phyloP scores from a whole-genome alignment of 2,329 filamentous ascomycete genomes.

The Verticillium klebahnii region DNA sequence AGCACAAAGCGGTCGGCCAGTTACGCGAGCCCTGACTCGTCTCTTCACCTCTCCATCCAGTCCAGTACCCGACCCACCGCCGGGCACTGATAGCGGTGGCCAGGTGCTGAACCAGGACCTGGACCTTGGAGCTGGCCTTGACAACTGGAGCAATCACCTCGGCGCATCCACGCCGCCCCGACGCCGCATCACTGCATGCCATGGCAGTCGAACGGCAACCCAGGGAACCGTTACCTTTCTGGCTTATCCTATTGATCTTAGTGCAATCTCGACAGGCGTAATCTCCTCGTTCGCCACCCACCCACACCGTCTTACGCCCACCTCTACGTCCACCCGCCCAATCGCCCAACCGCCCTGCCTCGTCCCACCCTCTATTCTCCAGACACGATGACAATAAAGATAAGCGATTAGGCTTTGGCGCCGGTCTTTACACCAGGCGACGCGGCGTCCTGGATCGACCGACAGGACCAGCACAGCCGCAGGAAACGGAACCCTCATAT shows the following conservation, averaged over 20 bases:
- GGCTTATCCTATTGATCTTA: neutral
- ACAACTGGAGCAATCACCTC: neutral
- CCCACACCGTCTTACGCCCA: neutral
- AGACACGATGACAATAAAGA: neutral
- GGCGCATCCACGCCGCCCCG: neutral
- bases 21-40: neutral
- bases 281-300: neutral
- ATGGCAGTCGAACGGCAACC: no score
- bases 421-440: neutral
- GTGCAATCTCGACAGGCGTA: neutral
- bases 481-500: neutral
- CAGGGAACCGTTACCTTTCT: no score
- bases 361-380: neutral
- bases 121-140: no score
- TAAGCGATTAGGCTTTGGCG: neutral
- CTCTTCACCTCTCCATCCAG: neutral
- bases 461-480: neutral
- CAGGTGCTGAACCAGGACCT: neutral
- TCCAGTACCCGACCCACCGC: neutral
- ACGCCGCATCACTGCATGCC: no score
- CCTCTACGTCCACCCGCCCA: neutral
- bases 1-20: neutral
- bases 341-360: neutral
- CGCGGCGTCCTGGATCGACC: neutral
- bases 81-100: neutral